Percentiles rank a stretch among this genome's conserved stretches.
These are phyloP conservation scores for Magnaporthiopsis rhizophila DNA, from an alignment of 2,329 filamentous ascomycete species.

Conservation along the genomic window DNA sequence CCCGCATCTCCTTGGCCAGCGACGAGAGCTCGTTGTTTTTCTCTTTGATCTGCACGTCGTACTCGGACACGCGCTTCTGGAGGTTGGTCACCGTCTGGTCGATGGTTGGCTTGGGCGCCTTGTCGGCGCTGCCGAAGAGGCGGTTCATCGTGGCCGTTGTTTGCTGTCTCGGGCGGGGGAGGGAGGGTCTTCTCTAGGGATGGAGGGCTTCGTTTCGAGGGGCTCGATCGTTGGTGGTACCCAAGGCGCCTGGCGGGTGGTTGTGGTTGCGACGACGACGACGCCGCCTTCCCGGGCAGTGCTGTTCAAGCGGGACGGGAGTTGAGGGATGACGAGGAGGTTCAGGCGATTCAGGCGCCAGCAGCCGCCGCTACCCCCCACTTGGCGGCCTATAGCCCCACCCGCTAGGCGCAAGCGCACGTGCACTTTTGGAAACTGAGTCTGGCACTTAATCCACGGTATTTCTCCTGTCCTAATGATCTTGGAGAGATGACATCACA, in stretches of 20 bases:
- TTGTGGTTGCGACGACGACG: background rate
- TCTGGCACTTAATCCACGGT: too few relatives aligned
- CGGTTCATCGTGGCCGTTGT: slow-evolving; percentile 64
- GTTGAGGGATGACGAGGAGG: background rate
- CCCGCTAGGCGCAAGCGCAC: background rate
- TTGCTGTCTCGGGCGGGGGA: too few relatives aligned
- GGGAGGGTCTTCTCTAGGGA: too few relatives aligned
- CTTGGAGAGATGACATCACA: background rate
- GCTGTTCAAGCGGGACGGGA: background rate
- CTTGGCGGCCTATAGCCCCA: background rate
- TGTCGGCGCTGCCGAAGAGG: slow-evolving; percentile 72
- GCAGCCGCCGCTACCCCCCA: too few relatives aligned
- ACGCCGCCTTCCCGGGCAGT: background rate
- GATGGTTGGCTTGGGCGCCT: slow-evolving; percentile 83
- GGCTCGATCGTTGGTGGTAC: too few relatives aligned
- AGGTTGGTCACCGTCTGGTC: slow-evolving; percentile 76
- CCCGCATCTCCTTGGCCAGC: slow-evolving; percentile 76
- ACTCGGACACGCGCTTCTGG: slow-evolving; percentile 72
- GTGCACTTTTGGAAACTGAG: too few relatives aligned
- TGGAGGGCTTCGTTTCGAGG: too few relatives aligned
- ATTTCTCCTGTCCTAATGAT: too few relatives aligned
- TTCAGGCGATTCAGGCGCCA: background rate
- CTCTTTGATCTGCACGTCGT: slow-evolving; percentile 91
- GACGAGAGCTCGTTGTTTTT: slow-evolving; percentile 83
- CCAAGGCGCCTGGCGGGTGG: background rate